phyloP scores from a whole-genome alignment of 495 filamentous ascomycete species.

The Aspergillus leporis region DNA sequence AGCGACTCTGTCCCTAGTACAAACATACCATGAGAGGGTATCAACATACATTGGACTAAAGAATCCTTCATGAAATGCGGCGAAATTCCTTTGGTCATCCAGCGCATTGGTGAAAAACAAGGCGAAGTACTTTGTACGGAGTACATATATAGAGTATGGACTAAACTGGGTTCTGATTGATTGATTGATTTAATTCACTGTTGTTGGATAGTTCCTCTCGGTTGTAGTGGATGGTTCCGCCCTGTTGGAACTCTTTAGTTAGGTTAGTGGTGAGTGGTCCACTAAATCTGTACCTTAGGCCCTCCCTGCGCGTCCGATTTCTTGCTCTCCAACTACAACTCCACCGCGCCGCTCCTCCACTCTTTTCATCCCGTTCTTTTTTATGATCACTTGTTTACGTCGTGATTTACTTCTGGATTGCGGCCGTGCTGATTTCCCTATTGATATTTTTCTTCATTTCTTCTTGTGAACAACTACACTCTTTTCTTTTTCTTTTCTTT shows the following conservation, averaged over 20 bases:
- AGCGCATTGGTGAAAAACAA: background rate
- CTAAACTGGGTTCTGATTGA: background rate
- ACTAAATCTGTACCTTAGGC: conserved; percentile 1
- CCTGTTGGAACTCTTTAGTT: conserved; percentile 23
- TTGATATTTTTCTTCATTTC: background rate
- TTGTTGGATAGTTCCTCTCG: background rate
- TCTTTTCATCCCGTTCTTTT: conserved; percentile 5
- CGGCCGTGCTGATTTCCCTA: background rate
- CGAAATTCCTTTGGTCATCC: background rate
- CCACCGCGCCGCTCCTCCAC: conserved; percentile 1
- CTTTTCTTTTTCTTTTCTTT: background rate
- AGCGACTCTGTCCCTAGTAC: background rate
- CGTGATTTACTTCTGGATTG: background rate
- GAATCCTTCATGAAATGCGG: background rate
- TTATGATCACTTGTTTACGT: conserved; percentile 4
- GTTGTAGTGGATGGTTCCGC: conserved; percentile 22
- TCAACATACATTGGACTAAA: background rate
- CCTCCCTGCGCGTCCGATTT: background rate
- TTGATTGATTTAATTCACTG: background rate
- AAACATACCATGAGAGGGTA: background rate
- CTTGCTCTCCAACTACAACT: background rate
- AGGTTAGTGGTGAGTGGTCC: background rate
- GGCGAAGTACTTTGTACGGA: background rate
- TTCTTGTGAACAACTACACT: background rate
- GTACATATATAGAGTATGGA: background rate